Base-by-base conservation (phyloP, 192 early-diverging fungal species). In the Backusella circina region DNA sequence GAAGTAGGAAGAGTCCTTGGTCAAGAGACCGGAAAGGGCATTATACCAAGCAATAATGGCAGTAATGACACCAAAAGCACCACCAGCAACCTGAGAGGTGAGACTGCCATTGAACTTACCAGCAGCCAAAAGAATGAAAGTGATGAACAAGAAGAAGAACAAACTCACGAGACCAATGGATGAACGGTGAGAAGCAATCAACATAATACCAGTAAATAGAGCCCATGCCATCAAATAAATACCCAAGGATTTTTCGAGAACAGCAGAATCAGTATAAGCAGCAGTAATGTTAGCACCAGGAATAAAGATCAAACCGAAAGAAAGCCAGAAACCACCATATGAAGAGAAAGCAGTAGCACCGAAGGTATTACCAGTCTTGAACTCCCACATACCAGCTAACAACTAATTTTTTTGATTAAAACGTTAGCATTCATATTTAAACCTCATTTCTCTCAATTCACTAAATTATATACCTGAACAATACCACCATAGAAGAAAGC, bases 331-430 rank as follows among this genome's bases (percentile, higher is more conserved):
- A 31, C 86, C 91, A 68, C 86, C 90, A 31, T 89, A 93, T 28
- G 88, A 88, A 50, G 89, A 84, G 82, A 94, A 94, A 10, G 90
- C 92, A 13, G 92, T 94, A 67, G 93, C 93, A 76, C 93, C 92
- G 86, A 95, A 94, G 10, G 91, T 93, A 77, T 95, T 94, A 67
- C 91, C 89, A 4, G 82, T 79, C 37, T 86, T 85, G 79, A 93
- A 93, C 85, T 94, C 92, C 93, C 91, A 93, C 92, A 94, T 93
- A 67, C 93, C 94, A 67, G 92, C 93, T 13, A 92, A 79, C 36
- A 94, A 76, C 81, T 78, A 72, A 13, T 61, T 61, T 61, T 21
- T 61, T 61, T 38, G 18, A 38, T 33, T 15, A 68, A 23, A 36
- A 32, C 9, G 26, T 50, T 3, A 50, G 31, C 26, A 69, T 21